Evolutionary conservation across 306 rosid genomes (phyloP).

Genomic region (Vigna reflexopilosa): DNA sequence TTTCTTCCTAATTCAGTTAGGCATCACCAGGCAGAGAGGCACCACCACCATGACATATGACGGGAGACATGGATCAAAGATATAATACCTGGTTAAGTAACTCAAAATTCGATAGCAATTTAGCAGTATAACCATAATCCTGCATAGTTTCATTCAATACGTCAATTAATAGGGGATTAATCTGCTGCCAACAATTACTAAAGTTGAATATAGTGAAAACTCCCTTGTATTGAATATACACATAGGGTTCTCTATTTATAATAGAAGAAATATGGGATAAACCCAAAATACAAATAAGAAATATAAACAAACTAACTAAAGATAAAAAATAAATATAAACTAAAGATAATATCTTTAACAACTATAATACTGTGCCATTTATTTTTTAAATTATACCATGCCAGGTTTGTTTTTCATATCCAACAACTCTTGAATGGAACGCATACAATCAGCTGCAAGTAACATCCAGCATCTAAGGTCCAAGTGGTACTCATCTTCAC

Average conservation of each 20-base stretch:
- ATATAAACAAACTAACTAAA: no score
- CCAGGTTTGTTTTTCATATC: conserved; percentile 56
- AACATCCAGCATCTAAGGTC: conserved; percentile 99
- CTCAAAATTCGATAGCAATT: conserved; percentile 72
- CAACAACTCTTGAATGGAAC: conserved; percentile 67
- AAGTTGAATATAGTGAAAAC: no score
- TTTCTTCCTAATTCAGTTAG: neutral
- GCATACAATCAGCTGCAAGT: conserved; percentile 93
- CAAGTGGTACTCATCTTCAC: conserved; percentile 82
- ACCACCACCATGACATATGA: conserved; percentile 31
- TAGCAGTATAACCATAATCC: conserved; percentile 70
- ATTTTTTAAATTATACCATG: conserved; percentile 56
- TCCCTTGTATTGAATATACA: no score
- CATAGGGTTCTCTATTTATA: no score
- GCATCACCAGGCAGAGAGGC: conserved; percentile 29
- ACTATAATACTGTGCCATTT: neutral
- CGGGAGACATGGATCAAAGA: conserved; percentile 5
- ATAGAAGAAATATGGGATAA: no score
- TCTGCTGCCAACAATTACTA: neutral
- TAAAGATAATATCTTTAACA: no score
- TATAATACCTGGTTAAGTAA: conserved; percentile 80
- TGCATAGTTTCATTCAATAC: conserved; percentile 55
- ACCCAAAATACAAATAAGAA: no score
- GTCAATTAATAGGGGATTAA: conserved; percentile 30
- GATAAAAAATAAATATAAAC: no score